Evolutionary conservation across 805 yeast genomes (phyloP), one percentile per base, ranked within the genome.

Genomic region (Metschnikowia santaceciliae): DNA sequence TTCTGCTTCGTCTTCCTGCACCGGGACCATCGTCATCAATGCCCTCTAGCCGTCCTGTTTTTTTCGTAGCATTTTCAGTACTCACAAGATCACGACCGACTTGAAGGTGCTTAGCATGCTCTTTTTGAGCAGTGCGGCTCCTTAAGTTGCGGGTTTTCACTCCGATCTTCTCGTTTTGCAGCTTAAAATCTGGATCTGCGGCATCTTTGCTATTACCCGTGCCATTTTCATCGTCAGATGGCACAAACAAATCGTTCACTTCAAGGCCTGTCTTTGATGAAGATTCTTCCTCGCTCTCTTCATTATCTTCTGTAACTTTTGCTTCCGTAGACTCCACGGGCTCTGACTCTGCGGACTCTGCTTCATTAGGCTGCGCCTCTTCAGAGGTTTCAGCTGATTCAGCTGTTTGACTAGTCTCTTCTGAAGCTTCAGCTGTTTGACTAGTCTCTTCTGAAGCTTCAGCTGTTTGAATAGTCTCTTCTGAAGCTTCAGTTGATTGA

Each of bases 141-240:
- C 47, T 44, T n/a, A 44, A 48, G 17, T 26, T 41, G 30, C 50
- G 41, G 5, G 36, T 13, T 6, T 47, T 41, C 30, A 39, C 6
- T 5, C 38, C 6, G n/a, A 50, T 22, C 22, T 35, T 48, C 20
- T 23, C 17, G 32, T 46, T 50, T 10, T 36, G 47, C 36, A 40
- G 32, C 35, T 55, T 55, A 32, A 50, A 56, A 40, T 53, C 56
- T 10, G 42, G 49, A 17, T 52, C 60, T 23, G 50, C 54, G 2
- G 45, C 42, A 6, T 54, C 47, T 0, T 51, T 32, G 7, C 36
- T 46, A 7, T 54, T 54, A 1, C 54, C 58, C 23, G 32, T 51
- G 3, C 32, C 50, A 32, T 49, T 56, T 2, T 56, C 60, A 3
- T 51, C 55, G 14, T 54, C 58, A 3, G 52, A 48, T 3, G 36